Percentiles rank a stretch among this genome's conserved stretches.
Evolutionary conservation across 2,329 filamentous ascomycete species (phyloP).

Genomic region (Pseudocercospora fuligena): DNA sequence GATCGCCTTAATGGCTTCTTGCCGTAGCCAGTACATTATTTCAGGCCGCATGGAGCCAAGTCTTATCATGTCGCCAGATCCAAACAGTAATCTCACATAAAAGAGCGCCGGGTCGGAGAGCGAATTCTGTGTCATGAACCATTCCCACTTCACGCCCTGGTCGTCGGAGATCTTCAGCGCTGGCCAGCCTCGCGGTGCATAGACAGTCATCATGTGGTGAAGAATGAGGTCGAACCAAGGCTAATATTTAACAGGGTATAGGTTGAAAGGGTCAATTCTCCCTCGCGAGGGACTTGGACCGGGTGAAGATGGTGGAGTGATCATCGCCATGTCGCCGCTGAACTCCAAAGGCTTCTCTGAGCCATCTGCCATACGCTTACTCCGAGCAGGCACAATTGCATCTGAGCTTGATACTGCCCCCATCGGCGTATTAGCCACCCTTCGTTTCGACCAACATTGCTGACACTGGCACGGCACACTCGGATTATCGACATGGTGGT

Average conservation of each 20-base stretch:
- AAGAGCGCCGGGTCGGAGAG: conserved; percentile 41
- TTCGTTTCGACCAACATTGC: conserved; percentile 17
- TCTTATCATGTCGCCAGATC: conserved; percentile 40
- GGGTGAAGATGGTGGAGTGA: conserved; percentile 30
- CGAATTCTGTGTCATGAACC: conserved; percentile 41
- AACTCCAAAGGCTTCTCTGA: conserved; percentile 24
- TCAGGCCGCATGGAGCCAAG: conserved; percentile 30
- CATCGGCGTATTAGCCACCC: conserved; percentile 10
- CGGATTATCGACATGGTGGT: conserved; percentile 9
- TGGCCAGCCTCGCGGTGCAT: conserved; percentile 42
- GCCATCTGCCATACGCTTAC: conserved; percentile 30
- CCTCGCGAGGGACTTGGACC: conserved; percentile 20
- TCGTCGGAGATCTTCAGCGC: conserved; percentile 37
- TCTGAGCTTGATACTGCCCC: conserved; percentile 13
- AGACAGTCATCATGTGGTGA: conserved; percentile 43
- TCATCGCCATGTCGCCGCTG: conserved; percentile 24
- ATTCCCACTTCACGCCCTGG: conserved; percentile 39
- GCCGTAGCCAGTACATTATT: conserved; percentile 36
- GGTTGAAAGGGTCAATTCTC: conserved; percentile 38
- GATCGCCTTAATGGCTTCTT: conserved; percentile 38
- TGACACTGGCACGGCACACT: conserved; percentile 12
- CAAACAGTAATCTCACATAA: conserved; percentile 41
- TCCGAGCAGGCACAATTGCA: conserved; percentile 13
- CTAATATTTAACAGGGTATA: conserved; percentile 39
- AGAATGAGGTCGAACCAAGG: conserved; percentile 39